Conservation (phyloP, 2,329 filamentous ascomycete genomes). For the Arachnomyces sp. region DNA sequence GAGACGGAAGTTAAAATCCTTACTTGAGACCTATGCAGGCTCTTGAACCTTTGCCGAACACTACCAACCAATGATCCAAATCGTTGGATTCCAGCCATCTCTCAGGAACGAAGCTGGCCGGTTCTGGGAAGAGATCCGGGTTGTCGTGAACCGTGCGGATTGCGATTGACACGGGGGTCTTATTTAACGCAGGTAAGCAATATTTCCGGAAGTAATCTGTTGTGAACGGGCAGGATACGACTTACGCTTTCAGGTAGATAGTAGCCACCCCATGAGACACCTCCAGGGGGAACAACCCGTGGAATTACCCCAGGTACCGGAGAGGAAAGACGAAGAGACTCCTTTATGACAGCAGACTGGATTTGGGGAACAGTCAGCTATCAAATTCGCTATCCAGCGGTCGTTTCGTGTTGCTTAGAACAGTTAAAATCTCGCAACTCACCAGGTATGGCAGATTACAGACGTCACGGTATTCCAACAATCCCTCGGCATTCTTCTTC, state of each 20-base stretch:
- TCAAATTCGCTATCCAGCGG: too few species aligned
- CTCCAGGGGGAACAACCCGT: constrained; percentile 41
- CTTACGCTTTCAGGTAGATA: constrained; percentile 45
- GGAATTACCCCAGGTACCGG: constrained; percentile 52
- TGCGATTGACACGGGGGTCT: constrained; percentile 40
- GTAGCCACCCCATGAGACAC: constrained; percentile 34
- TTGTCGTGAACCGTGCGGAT: constrained; percentile 52
- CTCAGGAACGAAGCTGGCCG: constrained; percentile 43
- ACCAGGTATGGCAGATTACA: constrained; percentile 12
- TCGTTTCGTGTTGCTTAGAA: too few species aligned
- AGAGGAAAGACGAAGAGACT: constrained; percentile 51
- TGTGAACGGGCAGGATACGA: too few species aligned
- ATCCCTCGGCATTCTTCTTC: background rate
- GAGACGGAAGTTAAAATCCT: background rate
- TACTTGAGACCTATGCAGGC: constrained; percentile 37
- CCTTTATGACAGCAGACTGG: constrained; percentile 39
- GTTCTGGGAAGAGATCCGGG: constrained; percentile 41
- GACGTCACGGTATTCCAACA: constrained; percentile 4
- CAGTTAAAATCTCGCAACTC: constrained; percentile 1
- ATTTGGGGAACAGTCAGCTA: too few species aligned
- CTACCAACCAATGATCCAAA: constrained; percentile 22
- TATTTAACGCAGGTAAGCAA: too few species aligned
- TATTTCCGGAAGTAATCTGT: too few species aligned
- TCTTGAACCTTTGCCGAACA: constrained; percentile 29
- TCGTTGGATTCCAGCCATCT: constrained; percentile 36